These are phyloP conservation scores for Acanthamoeba royreba DNA, from an alignment of 208 protist species.

Conservation along the genomic window DNA sequence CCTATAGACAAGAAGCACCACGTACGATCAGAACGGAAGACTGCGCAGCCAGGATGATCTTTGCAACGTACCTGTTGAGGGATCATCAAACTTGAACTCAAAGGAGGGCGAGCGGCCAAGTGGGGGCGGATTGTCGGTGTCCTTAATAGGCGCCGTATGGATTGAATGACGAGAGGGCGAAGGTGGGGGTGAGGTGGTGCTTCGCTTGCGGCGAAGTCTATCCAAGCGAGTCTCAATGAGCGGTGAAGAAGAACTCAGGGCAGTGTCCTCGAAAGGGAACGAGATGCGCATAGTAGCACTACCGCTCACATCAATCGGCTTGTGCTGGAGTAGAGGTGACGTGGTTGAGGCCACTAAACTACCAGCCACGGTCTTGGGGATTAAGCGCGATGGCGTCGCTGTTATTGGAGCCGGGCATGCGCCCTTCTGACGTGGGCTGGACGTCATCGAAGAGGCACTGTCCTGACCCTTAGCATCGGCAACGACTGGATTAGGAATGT, in stretches of 20 bases:
- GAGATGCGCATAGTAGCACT: neutral
- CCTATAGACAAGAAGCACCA: neutral
- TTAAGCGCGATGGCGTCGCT: neutral
- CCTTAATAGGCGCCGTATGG: neutral
- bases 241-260: neutral
- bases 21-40: neutral
- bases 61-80: neutral
- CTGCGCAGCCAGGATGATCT: no score
- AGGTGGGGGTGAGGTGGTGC: neutral
- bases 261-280: neutral
- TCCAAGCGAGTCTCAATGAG: neutral
- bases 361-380: neutral
- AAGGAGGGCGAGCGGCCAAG: slow-evolving; percentile 12
- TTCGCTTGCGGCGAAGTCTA: neutral
- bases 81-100: slow-evolving; percentile 38
- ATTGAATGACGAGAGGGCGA: neutral
- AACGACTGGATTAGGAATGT: neutral
- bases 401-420: neutral
- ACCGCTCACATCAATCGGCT: neutral
- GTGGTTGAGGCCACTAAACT: neutral
- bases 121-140: neutral
- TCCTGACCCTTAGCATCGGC: neutral
- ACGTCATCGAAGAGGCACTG: neutral
- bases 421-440: neutral
- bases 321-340: neutral